Evolutionary conservation across 768 basidiomycete species (phyloP), one percentile per base, ranked within the genome.

Genomic region (Hericium coralloides): DNA sequence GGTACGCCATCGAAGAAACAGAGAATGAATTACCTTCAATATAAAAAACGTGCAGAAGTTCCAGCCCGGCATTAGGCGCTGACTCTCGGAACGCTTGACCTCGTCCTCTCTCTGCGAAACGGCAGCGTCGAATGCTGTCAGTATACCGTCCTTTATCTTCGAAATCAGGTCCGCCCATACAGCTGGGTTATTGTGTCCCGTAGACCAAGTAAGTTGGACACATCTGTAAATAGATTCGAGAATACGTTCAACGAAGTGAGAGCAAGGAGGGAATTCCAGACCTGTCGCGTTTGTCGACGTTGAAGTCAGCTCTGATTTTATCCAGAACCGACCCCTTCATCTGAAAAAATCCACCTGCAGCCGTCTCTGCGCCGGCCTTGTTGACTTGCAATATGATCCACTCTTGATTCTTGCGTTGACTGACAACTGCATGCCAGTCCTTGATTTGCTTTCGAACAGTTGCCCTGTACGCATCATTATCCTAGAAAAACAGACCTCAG

Each of bases 21-120:
- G 54, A 50, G 14, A 55, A 52, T 22, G n/a, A 53, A 76, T 56
- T 55, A 92, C 95, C 84, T 98, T 99, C 38, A 95, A 76, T 52
- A 94, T 83, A 70, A 98, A 98, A 74, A 95, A 98, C 0, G 89
- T 94, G 68, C 94, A 95, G 67, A 97, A 99, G 67, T 97, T 97
- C 97, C 97, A 99, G 9, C 97, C 95, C 1, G 93, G 92, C 83
- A 94, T 89, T 64, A 87, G 80, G 55, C 91, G 79, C 69, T 98
- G 92, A 50, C 83, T 79, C 66, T 99, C 95, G 0, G 90, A 92
- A 38, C 92, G 82, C 64, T 79, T 86, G 3, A 98, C 87, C 59
- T 97, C 94, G 48, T 98, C 97, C 65, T 95, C 92, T 15, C 92
- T 79, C 57, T 84, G 83, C 10, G 78, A 71, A 41, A 98, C 77